A percentile compares a stretch with the other conserved stretches of the same genome.
Evolutionary conservation across 1,284 basidiomycete species (phyloP).

Genomic region (Pseudozyma flocculosa): DNA sequence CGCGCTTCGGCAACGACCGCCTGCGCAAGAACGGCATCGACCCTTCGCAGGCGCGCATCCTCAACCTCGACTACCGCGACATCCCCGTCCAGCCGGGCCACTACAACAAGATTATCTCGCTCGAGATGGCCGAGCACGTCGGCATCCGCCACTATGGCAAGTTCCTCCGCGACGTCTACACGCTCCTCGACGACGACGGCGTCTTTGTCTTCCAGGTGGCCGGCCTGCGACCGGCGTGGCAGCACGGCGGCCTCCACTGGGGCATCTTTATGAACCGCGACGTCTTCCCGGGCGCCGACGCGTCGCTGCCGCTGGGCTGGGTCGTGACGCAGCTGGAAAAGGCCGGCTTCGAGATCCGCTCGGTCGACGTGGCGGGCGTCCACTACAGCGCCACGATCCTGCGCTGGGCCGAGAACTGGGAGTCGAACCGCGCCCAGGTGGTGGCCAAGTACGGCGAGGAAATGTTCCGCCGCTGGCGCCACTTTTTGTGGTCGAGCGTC

Average conservation of each 20-base stretch:
- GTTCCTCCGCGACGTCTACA: constrained; percentile 88
- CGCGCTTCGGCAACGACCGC: constrained; percentile 86
- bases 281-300: constrained; percentile 93
- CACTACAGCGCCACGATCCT: constrained; percentile 88
- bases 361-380: constrained; percentile 78
- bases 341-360: constrained; percentile 95
- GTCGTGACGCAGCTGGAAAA: constrained; percentile 77
- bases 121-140: constrained; percentile 96
- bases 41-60: constrained; percentile 77
- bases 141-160: constrained; percentile 87
- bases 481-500: constrained; percentile 54
- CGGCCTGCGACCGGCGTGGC: constrained; percentile 89
- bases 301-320: constrained; percentile 83
- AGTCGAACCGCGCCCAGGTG: constrained; percentile 73
- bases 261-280: constrained; percentile 61
- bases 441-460: constrained; percentile 84
- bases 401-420: constrained; percentile 59
- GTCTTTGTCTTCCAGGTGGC: constrained; percentile 94
- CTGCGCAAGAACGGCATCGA: constrained; percentile 77
- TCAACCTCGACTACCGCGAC: constrained; percentile 93
- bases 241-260: constrained; percentile 97
- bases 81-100: constrained; percentile 75
- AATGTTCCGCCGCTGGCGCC: constrained; percentile 59
- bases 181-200: constrained; percentile 91
- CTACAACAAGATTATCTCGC: constrained; percentile 90